phyloP scores from a whole-genome alignment of 805 yeast genomes.

The Candida ponderosae region DNA sequence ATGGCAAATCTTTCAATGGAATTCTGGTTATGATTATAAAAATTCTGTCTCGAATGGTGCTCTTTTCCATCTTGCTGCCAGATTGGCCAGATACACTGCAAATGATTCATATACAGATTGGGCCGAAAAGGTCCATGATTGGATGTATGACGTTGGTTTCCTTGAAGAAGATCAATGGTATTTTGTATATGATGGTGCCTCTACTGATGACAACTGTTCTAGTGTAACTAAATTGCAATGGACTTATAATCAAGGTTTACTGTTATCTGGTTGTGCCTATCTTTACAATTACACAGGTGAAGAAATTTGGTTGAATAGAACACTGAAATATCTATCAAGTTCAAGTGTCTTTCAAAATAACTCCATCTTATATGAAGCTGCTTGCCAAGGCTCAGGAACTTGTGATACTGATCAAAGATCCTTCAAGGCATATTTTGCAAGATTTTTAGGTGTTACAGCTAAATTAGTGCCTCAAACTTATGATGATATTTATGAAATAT shows the following conservation, averaged over 20 bases:
- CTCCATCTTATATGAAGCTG: conserved; percentile 57
- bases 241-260: conserved; percentile 69
- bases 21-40: conserved; percentile 80
- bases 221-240: conserved; percentile 48
- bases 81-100: conserved; percentile 71
- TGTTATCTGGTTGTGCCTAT: conserved; percentile 63
- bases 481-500: conserved; percentile 34
- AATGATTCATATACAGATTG: conserved; percentile 68
- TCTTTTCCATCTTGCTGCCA: conserved; percentile 71
- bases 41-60: conserved; percentile 86
- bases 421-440: conserved; percentile 61
- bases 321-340: conserved; percentile 36
- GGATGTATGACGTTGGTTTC: conserved; percentile 50
- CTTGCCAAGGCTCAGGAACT: conserved; percentile 49
- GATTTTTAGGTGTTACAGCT: conserved; percentile 59
- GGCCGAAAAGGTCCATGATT: conserved; percentile 67
- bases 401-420: conserved; percentile 74
- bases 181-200: conserved; percentile 57
- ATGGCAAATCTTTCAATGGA: conserved; percentile 91
- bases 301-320: conserved; percentile 49
- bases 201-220: conserved; percentile 41
- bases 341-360: conserved; percentile 52
- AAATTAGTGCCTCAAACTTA: conserved; percentile 49
- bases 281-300: conserved; percentile 57
- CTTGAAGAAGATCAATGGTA: conserved; percentile 30